Conservation (phyloP, 495 filamentous ascomycete genomes). For the Xylaria nigripes region DNA sequence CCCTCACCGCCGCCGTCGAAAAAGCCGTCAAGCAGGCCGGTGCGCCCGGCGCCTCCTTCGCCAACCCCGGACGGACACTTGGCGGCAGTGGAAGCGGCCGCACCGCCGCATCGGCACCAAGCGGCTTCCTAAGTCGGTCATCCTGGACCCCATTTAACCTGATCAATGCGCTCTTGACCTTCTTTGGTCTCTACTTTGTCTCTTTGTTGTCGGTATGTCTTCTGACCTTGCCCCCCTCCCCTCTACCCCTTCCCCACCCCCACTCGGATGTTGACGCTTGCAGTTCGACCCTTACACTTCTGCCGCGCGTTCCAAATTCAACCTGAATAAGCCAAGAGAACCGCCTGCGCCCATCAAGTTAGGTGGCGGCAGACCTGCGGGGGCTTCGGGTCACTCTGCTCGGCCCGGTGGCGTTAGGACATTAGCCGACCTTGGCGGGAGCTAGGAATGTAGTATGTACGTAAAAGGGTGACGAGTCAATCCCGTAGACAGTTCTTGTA, state of each 20-base stretch:
- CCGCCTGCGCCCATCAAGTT: conserved; percentile 11
- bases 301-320: conserved; percentile 57
- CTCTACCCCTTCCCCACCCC: background rate
- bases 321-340: conserved; percentile 36
- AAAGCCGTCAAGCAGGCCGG: conserved; percentile 56
- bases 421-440: conserved; percentile 30
- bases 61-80: conserved; percentile 31
- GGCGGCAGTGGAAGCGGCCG: conserved; percentile 14
- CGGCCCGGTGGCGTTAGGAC: conserved; percentile 33
- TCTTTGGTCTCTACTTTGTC: conserved; percentile 53
- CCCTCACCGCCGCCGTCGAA: conserved; percentile 66
- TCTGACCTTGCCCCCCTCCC: background rate
- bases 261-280: background rate
- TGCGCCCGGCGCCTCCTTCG: conserved; percentile 38
- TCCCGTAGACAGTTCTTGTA: background rate
- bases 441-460: background rate
- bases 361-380: conserved; percentile 13
- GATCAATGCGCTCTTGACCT: conserved; percentile 41
- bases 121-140: conserved; percentile 25
- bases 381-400: conserved; percentile 18
- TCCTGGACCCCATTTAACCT: conserved; percentile 33
- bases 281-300: conserved; percentile 60
- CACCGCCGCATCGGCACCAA: conserved; percentile 12
- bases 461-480: background rate
- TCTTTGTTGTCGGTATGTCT: conserved; percentile 46